Base-by-base conservation (phyloP, 371 early-diverging fungal species). In the Saksenaea vasiformis region DNA sequence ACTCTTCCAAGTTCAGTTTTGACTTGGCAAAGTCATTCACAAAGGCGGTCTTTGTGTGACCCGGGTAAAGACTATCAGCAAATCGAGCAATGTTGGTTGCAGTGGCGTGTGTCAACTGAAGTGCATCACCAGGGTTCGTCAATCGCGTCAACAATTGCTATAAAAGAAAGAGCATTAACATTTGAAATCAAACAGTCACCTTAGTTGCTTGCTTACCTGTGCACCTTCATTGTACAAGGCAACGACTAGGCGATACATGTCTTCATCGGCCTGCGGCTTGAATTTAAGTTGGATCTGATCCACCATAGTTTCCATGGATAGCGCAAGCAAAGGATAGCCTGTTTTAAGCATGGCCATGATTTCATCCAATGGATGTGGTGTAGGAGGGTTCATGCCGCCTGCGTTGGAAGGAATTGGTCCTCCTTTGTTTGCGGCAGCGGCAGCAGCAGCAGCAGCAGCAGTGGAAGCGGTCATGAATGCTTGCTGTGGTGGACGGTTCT, bases 271-370 rank as follows among this genome's bases (percentile, higher is more conserved):
- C 8, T 91, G 87, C 2, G 97, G 96, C 71, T 96, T 96, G 57
- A 98, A 85, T 5, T 95, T 88, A 61, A 89, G 87, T 55, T 93
- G 87, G 19, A 98, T 94, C 73, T 97, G 97, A 70, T 99, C 98
- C 11, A 95, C 91, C 95, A 98, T 96, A 1, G 94, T 95, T 77
- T 98, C 98, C 93, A 99, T 94, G 2, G 98, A 91, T 34, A 98
- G 76, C 1, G 96, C 93, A 31, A 98, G 76, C 54, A 98, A 85
- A 19, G 98, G 98, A 74, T 91, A 95, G 0, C 95, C 93, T 0
- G 98, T 97, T 74, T 98, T 99, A 15, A 99, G 83, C 73, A 92
- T 90, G n/a, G 92, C 90, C 93, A 95, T 95, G 15, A 98, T 88
- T 65, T 98, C 98, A 51, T 98, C 97, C n/a, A 96, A 92, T 8